Evolutionary conservation across 1,284 basidiomycete genomes (phyloP), one percentile per base, ranked within the genome.

Genomic region (Wolfiporia cocos): DNA sequence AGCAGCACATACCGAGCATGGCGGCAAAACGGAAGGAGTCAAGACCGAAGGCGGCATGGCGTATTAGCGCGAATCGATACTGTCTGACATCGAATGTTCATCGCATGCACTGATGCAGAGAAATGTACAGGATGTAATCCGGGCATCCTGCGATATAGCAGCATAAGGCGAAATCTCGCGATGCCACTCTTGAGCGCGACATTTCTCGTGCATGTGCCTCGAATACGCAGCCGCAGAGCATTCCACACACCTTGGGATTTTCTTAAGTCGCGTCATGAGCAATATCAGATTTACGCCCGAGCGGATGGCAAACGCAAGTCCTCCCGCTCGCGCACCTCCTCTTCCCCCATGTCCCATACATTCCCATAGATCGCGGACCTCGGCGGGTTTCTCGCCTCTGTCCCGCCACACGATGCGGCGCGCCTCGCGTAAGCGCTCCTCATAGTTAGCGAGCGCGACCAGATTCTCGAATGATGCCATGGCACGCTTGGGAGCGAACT

Each of bases 351-450:
- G 84, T 37, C 81, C 74, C 17, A 86, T 55, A 46, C 87, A 87
- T 44, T 85, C 77, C 61, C 80, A 76, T 17, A 86, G 52, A 47
- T 81, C 81, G 29, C 70, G 58, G 5, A 94, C 64, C 48, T 89
- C 79, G 1, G 78, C 75, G 0, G 81, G 78, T 30, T 80, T 79
- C 63, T 93, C 85, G 3, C 88, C 89, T 50, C 77, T 69, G 51
- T 86, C 80, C 26, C 92, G 72, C 90, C 92, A 95, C 2, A 95
- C 78, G 55, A 91, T 81, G 57, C 76, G 81, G 33, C 77, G 69
- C 0, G 88, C 83, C 43, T 81, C 82, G 46, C 67, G 73, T 30
- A 89, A 68, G 2, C 74, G 66, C 46, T 85, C 78, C 53, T 87
- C 85, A 59, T 88, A 80, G 57, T 89, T 87, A 9, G 86, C 85